Evolutionary conservation across 192 early-diverging fungal species (phyloP).

Genomic region (Coemansia asiatica): DNA sequence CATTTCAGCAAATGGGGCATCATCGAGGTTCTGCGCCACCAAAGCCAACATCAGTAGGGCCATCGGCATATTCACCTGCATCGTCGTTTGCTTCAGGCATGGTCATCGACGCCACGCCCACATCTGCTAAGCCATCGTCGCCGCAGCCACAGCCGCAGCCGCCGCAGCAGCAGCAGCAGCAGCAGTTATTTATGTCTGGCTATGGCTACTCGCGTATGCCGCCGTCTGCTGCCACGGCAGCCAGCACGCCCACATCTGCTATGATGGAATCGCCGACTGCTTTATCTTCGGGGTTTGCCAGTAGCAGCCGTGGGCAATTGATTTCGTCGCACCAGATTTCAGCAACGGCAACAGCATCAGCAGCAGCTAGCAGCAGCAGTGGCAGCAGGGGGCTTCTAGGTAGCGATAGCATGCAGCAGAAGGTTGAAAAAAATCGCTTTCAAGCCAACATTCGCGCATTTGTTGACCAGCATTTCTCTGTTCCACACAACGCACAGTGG

Average conservation of each 20-base stretch:
- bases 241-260: slow-evolving; percentile 16
- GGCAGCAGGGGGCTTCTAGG: background rate
- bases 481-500: slow-evolving; percentile 26
- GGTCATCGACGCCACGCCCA: slow-evolving; percentile 10
- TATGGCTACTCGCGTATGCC: slow-evolving; percentile 11
- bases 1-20: background rate
- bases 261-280: slow-evolving; percentile 32
- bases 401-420: slow-evolving; percentile 26
- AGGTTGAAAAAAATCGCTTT: slow-evolving; percentile 53
- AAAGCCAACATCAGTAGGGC: background rate
- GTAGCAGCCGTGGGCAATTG: slow-evolving; percentile 3
- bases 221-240: slow-evolving; percentile 10
- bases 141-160: slow-evolving; percentile 5
- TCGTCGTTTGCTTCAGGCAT: background rate
- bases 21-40: slow-evolving; percentile 6
- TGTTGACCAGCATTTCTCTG: slow-evolving; percentile 49
- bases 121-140: slow-evolving; percentile 13
- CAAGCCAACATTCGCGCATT: slow-evolving; percentile 53
- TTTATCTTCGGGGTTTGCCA: slow-evolving; percentile 1
- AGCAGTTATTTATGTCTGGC: slow-evolving; percentile 7
- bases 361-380: slow-evolving; percentile 10
- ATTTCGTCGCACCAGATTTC: background rate
- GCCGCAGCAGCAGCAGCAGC: slow-evolving; percentile 16
- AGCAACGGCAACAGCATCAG: slow-evolving; percentile 1
- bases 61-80: background rate